These are phyloP conservation scores for Rubroboletus pulcherrimus DNA, from an alignment of 768 basidiomycete genomes.

Conservation along the genomic window DNA sequence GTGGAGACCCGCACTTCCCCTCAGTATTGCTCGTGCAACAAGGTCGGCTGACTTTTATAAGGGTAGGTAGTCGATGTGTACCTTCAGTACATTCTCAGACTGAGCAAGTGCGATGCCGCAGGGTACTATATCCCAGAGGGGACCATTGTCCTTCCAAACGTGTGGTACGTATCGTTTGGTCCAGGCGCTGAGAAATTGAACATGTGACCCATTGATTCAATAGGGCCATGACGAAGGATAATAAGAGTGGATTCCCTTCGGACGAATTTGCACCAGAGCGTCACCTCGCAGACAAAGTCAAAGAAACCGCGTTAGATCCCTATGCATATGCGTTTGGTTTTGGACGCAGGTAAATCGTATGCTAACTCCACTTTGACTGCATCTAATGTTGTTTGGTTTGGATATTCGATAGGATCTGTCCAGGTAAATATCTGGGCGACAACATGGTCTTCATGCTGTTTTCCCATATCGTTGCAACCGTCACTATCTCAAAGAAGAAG, in stretches of 20 bases:
- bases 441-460: constrained; percentile 10
- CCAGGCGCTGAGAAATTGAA: too few species aligned
- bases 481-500: constrained; percentile 7
- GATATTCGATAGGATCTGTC: constrained; percentile 6
- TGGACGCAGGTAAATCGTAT: constrained; percentile 3
- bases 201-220: not conserved
- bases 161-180: constrained; percentile 7
- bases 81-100: not conserved
- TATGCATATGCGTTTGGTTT: constrained; percentile 14
- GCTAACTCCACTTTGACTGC: not conserved
- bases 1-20: constrained; percentile 8
- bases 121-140: constrained; percentile 12
- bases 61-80: not conserved
- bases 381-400: not conserved
- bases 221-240: constrained; percentile 17
- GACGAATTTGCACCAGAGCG: constrained; percentile 17
- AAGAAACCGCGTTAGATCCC: constrained; percentile 9
- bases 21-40: constrained; percentile 13
- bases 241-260: constrained; percentile 14
- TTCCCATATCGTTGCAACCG: constrained; percentile 5
- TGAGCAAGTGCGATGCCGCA: not conserved
- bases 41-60: constrained; percentile 9
- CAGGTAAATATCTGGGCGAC: constrained; percentile 10
- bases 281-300: constrained; percentile 3
- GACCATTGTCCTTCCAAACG: constrained; percentile 13